Evolutionary conservation across 192 early-diverging fungal genomes (phyloP).

Genomic region (Kappamyces sp.): DNA sequence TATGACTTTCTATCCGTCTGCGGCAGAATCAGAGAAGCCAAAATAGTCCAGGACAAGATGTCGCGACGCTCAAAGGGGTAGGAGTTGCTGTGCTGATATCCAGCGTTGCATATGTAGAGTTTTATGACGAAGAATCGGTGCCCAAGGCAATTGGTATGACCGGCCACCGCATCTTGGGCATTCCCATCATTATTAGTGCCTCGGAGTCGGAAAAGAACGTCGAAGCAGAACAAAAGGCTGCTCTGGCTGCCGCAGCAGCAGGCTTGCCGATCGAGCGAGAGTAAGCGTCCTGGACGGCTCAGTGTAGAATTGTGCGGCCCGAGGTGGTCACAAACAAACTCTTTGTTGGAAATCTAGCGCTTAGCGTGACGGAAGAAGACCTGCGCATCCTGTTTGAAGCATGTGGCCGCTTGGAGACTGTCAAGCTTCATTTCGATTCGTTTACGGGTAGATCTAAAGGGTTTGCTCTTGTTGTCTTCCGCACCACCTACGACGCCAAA

Average conservation of each 20-base stretch:
- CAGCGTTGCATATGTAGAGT: slow-evolving; percentile 95
- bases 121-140: slow-evolving; percentile 81
- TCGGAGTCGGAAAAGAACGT: slow-evolving; percentile 93
- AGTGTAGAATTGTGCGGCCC: slow-evolving; percentile 4
- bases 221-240: slow-evolving; percentile 36
- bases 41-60: slow-evolving; percentile 61
- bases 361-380: slow-evolving; percentile 56
- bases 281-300: not conserved
- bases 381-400: slow-evolving; percentile 72
- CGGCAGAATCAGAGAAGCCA: slow-evolving; percentile 82
- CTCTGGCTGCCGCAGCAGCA: slow-evolving; percentile 15
- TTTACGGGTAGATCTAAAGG: slow-evolving; percentile 69
- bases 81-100: slow-evolving; percentile 10
- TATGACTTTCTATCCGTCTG: slow-evolving; percentile 71
- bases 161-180: slow-evolving; percentile 80
- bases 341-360: slow-evolving; percentile 43
- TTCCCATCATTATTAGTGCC: slow-evolving; percentile 87
- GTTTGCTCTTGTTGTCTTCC: slow-evolving; percentile 74
- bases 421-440: slow-evolving; percentile 70
- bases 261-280: not conserved
- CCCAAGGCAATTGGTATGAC: slow-evolving; percentile 74
- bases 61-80: slow-evolving; percentile 80
- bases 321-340: slow-evolving; percentile 21
- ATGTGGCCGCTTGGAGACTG: slow-evolving; percentile 78
- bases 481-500: slow-evolving; percentile 63